A percentile compares a stretch with the other conserved stretches of the same genome.
Evolutionary conservation across 805 yeast genomes (phyloP).

Genomic region (Hanseniaspora clermontiae): DNA sequence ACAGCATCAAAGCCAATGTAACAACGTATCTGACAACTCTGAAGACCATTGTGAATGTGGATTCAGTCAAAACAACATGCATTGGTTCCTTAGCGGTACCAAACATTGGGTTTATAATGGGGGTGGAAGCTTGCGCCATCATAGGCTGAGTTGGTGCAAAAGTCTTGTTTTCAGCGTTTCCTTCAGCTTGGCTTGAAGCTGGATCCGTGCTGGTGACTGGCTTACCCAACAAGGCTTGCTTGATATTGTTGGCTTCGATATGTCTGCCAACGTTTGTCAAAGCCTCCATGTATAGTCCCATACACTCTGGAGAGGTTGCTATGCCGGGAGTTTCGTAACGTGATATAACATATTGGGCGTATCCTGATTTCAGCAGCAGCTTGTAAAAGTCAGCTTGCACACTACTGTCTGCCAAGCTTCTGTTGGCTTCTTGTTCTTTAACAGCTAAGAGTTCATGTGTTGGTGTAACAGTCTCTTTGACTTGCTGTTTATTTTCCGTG

Average conservation of each 20-base stretch:
- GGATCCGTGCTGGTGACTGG: constrained; percentile 13
- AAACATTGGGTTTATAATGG: constrained; percentile 26
- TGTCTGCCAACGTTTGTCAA: constrained; percentile 62
- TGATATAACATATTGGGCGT: constrained; percentile 93
- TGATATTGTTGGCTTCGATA: constrained; percentile 62
- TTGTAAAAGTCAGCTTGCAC: constrained; percentile 78
- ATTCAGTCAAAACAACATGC: constrained; percentile 85
- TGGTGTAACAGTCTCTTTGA: constrained; percentile 13
- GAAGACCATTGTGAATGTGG: constrained; percentile 61
- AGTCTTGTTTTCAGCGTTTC: constrained; percentile 13
- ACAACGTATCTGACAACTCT: constrained; percentile 83
- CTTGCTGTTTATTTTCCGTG: not conserved
- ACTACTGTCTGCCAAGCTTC: constrained; percentile 50
- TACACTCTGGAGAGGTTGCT: constrained; percentile 68
- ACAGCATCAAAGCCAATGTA: constrained; percentile 66
- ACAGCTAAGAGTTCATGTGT: constrained; percentile 37
- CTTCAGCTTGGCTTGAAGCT: constrained; percentile 14
- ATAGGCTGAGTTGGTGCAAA: constrained; percentile 15
- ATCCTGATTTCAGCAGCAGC: constrained; percentile 59
- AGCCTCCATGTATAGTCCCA: constrained; percentile 68
- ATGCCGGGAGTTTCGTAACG: constrained; percentile 92
- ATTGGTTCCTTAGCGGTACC: constrained; percentile 75
- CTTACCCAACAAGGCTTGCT: constrained; percentile 29
- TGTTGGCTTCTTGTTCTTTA: constrained; percentile 79
- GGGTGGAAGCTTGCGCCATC: constrained; percentile 17